Percentiles rank a stretch among this genome's conserved stretches.
Conservation (phyloP, 73 alveolate species). For the Blepharisma stoltei region DNA sequence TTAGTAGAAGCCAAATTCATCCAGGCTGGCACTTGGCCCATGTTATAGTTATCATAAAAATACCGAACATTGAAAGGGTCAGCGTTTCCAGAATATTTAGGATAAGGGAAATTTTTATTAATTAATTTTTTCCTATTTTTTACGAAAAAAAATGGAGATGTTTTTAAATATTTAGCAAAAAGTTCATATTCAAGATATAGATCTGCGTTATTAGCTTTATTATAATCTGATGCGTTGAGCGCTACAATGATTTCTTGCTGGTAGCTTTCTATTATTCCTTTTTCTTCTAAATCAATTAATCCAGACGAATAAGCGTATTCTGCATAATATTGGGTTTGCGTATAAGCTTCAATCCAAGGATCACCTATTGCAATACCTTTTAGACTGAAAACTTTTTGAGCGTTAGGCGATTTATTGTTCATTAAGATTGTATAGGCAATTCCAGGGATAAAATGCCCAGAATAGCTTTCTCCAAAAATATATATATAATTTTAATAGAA, state of each 20-base stretch:
- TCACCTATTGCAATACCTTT: conserved; percentile 31
- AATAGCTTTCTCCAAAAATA: conserved; percentile 87
- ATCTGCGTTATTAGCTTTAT: no score
- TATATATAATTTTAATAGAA: no score
- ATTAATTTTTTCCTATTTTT: no score
- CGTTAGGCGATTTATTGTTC: background rate
- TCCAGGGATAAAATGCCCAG: conserved; percentile 88
- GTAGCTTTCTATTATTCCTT: background rate
- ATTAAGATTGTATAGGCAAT: conserved; percentile 43
- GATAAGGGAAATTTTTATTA: no score
- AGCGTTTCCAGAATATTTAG: no score
- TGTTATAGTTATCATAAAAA: background rate
- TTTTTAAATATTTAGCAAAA: no score
- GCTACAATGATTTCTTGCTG: no score
- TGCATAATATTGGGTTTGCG: conserved; percentile 13
- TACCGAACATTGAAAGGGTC: no score
- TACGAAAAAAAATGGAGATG: no score
- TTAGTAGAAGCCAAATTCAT: conserved; percentile 16
- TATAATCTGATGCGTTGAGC: no score
- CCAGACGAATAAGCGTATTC: background rate
- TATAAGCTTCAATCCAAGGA: conserved; percentile 20
- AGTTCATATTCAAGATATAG: no score
- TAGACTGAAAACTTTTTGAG: background rate
- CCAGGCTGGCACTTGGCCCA: background rate
- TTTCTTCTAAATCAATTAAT: background rate